Conservation (phyloP, 116 monocot species). For the Cymodocea nodosa region DNA sequence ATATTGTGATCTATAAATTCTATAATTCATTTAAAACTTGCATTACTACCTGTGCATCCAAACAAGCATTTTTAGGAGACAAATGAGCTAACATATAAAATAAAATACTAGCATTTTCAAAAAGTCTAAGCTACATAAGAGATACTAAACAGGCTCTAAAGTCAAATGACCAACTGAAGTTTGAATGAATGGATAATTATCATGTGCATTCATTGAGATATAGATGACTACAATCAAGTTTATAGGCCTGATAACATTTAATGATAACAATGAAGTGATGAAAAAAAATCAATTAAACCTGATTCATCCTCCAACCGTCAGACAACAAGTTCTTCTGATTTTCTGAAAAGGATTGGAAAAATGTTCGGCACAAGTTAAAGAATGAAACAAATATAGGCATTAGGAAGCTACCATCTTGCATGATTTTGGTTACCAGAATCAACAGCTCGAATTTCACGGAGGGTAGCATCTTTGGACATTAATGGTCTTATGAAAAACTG, state of each 20-base stretch:
- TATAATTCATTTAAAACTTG: too few species aligned
- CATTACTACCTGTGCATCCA: too few species aligned
- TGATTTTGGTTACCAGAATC: constrained; percentile 63
- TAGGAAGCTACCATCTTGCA: not conserved
- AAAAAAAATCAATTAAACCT: constrained; percentile 28
- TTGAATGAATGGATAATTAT: too few species aligned
- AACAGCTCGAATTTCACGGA: constrained; percentile 95
- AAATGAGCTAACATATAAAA: too few species aligned
- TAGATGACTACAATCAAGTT: not conserved
- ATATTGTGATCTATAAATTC: too few species aligned
- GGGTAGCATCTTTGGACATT: constrained; percentile 86
- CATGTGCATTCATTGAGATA: not conserved
- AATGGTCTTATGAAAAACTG: constrained; percentile 90
- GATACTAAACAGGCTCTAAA: too few species aligned
- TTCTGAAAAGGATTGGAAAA: constrained; percentile 33
- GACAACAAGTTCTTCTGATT: constrained; percentile 88
- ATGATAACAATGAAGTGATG: not conserved
- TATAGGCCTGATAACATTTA: not conserved
- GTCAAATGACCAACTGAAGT: too few species aligned
- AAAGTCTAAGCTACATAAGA: too few species aligned
- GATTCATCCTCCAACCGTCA: constrained; percentile 76
- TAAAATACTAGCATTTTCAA: too few species aligned
- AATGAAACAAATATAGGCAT: not conserved
- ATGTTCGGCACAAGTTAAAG: not conserved
- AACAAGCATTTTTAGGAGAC: too few species aligned